Percentiles rank a stretch among this genome's conserved stretches.
phyloP scores from a whole-genome alignment of 2,329 filamentous ascomycete species.

The Calonectria crousiana region DNA sequence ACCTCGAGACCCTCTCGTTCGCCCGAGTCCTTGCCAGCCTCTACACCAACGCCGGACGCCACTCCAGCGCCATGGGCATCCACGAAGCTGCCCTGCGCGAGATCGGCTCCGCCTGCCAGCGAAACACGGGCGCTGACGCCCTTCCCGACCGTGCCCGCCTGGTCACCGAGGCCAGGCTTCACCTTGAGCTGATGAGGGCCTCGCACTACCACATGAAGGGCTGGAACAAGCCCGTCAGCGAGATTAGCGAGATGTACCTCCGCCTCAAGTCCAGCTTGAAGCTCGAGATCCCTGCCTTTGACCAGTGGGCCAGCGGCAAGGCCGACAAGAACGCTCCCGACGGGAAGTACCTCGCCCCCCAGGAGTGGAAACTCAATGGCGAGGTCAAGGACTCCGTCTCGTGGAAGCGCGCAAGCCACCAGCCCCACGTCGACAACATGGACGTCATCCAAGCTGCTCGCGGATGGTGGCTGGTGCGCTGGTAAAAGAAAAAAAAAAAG shows the following conservation, averaged over 20 bases:
- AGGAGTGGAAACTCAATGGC: slow-evolving; percentile 36
- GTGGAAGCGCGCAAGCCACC: slow-evolving; percentile 19
- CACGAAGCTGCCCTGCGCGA: slow-evolving; percentile 40
- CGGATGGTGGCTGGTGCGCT: slow-evolving; percentile 32
- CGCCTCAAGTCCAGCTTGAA: slow-evolving; percentile 31
- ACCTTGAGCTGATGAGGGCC: slow-evolving; percentile 38
- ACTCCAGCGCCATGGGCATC: slow-evolving; percentile 34
- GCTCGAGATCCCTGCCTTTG: slow-evolving; percentile 33
- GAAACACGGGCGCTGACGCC: slow-evolving; percentile 10
- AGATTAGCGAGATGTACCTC: slow-evolving; percentile 35
- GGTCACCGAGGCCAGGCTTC: slow-evolving; percentile 29
- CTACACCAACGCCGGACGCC: slow-evolving; percentile 27
- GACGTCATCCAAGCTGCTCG: slow-evolving; percentile 34
- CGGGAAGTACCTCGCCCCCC: slow-evolving; percentile 33
- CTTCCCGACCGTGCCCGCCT: slow-evolving; percentile 30
- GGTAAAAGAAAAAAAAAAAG: background rate
- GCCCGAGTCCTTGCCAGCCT: slow-evolving; percentile 40
- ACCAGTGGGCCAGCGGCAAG: slow-evolving; percentile 35
- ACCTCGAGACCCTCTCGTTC: slow-evolving; percentile 40
- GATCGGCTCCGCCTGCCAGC: slow-evolving; percentile 34
- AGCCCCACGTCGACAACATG: slow-evolving; percentile 18
- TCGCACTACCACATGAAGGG: slow-evolving; percentile 34
- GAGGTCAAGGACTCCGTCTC: slow-evolving; percentile 25
- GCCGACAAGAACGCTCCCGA: slow-evolving; percentile 32
- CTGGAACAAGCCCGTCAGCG: slow-evolving; percentile 32